Evolutionary conservation across 169 alveolate species (phyloP), one percentile per base, ranked within the genome.

Genomic region (Cryptosporidium ubiquitum): DNA sequence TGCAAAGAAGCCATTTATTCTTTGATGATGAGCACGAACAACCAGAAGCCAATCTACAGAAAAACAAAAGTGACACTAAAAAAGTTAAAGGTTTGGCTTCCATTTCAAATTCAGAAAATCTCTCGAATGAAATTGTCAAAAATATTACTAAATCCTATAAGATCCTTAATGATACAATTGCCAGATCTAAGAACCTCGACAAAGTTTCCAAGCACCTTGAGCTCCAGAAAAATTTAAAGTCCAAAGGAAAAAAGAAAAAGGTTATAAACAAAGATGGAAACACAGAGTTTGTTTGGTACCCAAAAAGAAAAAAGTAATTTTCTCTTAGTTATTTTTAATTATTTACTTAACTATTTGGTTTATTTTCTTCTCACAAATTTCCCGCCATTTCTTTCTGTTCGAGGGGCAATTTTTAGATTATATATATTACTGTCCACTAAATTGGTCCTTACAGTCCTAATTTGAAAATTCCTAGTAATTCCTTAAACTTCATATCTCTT

Each of bases 291-390:
- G 66, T 79, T n/a, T 79, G 89, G 89, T 44, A 29, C 35, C 79
- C 89, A 39, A 79, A 79, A 79, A 60, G 89, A 18, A 79, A 79
- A 39, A 79, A 79, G 69, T 79, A 37, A 47, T 1, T 10, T 31
- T 31, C 10, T 35, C n/a, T 20, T 10, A n/a, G n/a, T 10, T 23
- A 9, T 26, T 64, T 64, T 18, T 33, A 44, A 12, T 10, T 44
- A 12, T 44, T 44, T 7, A 16, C 14, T 42, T 5, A 3, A 40
- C 47, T 5, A 40, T 23, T n/a, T 37, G 29, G 16, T 10, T 49
- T n/a, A 23, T 12, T 31, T 35, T 64, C 14, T 29, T 35, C 7
- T 10, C 23, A 1, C n/a, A 9, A 0, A 33, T 16, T 64, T 64
- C 52, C 71, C 71, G 71, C 71, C 71, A 0, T 20, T 20, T 35